A percentile compares a stretch with the other conserved stretches of the same genome.
These are phyloP conservation scores for Ballota nigra DNA, from an alignment of 257 asterid genomes.

Conservation along the genomic window DNA sequence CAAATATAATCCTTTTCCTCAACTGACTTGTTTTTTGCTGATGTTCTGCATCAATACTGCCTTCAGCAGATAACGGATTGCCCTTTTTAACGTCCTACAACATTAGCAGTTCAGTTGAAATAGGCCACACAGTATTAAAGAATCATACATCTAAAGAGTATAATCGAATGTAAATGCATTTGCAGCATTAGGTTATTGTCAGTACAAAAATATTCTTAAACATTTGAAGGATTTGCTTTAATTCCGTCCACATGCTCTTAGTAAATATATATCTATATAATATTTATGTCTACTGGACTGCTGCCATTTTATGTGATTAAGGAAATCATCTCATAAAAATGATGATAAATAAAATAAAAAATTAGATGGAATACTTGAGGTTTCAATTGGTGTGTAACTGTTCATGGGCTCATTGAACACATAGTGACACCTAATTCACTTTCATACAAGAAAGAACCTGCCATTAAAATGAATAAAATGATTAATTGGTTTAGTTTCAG, in stretches of 20 bases:
- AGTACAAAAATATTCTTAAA: constrained; percentile 11
- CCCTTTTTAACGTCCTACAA: constrained; percentile 70
- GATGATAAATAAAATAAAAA: not conserved
- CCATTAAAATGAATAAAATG: not conserved
- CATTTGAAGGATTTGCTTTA: constrained; percentile 2
- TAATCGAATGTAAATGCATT: not conserved
- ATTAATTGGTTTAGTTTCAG: not conserved
- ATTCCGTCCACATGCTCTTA: not conserved
- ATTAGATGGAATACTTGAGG: not conserved
- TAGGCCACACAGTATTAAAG: constrained; percentile 18
- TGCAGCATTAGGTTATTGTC: not conserved
- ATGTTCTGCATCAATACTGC: constrained; percentile 34
- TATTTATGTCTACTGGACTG: constrained; percentile 8
- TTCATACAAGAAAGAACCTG: not conserved
- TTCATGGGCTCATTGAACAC: not conserved
- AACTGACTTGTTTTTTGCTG: constrained; percentile 60
- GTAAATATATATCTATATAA: not conserved
- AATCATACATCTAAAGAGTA: not conserved
- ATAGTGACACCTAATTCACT: not conserved
- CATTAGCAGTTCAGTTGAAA: constrained; percentile 34
- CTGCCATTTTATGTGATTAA: not conserved
- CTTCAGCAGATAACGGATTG: constrained; percentile 37
- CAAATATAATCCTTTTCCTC: constrained; percentile 78
- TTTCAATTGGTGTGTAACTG: not conserved
- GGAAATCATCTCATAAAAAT: not conserved